Conservation (phyloP, 768 basidiomycete genomes). For the Glaciozyma antarctica region DNA sequence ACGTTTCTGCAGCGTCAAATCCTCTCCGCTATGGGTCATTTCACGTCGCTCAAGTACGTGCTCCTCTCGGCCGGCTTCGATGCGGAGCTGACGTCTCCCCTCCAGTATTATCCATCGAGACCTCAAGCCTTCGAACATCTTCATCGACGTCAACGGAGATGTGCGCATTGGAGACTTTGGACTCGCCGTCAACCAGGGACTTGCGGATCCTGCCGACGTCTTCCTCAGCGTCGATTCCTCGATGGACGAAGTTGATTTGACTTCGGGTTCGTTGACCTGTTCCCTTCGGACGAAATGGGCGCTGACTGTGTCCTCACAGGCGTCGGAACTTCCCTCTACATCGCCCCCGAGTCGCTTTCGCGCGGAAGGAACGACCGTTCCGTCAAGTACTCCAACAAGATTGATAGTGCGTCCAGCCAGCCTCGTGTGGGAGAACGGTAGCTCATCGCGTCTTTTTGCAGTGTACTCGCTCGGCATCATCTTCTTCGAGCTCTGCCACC, state of each 20-base stretch:
- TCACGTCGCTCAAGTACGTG: slow-evolving; percentile 32
- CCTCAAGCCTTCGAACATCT: slow-evolving; percentile 33
- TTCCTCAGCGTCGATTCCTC: slow-evolving; percentile 22
- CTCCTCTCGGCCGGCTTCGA: no score
- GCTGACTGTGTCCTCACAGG: slow-evolving; percentile 6
- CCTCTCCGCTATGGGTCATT: slow-evolving; percentile 34
- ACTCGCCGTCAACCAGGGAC: slow-evolving; percentile 26
- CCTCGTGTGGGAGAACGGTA: no score
- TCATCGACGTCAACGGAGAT: slow-evolving; percentile 30
- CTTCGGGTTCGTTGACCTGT: slow-evolving; percentile 7
- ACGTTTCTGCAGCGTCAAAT: slow-evolving; percentile 26
- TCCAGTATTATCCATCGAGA: slow-evolving; percentile 35
- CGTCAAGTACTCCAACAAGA: slow-evolving; percentile 32
- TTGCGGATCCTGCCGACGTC: slow-evolving; percentile 13
- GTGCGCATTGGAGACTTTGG: slow-evolving; percentile 32
- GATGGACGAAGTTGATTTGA: slow-evolving; percentile 26
- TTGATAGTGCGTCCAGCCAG: slow-evolving; percentile 14
- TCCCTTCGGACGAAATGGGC: not conserved
- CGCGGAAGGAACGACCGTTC: slow-evolving; percentile 15
- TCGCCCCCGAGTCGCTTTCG: slow-evolving; percentile 32
- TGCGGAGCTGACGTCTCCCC: no score
- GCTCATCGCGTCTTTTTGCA: slow-evolving; percentile 1
- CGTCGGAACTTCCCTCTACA: slow-evolving; percentile 35
- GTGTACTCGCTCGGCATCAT: slow-evolving; percentile 36
- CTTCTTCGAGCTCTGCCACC: slow-evolving; percentile 31